Percentiles rank a stretch among this genome's conserved stretches.
These are phyloP conservation scores for Paratinospora sagittata DNA, from an alignment of 164 flowering plant species.

Conservation along the genomic window DNA sequence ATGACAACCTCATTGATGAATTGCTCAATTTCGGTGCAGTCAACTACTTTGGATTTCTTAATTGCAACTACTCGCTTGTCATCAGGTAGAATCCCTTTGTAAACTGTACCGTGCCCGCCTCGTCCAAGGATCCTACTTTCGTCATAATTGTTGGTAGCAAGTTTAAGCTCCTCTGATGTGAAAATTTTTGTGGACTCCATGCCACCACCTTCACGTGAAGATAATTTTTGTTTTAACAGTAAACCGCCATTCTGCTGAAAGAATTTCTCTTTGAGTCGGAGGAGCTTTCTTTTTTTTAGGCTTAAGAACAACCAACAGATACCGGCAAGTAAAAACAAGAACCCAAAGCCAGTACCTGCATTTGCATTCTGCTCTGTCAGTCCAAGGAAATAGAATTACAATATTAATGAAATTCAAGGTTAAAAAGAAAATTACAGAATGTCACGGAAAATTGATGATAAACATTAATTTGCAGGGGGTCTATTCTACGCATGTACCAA, in stretches of 20 bases:
- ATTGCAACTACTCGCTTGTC: constrained; percentile 16
- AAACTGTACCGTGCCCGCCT: constrained; percentile 10
- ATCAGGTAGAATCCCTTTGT: constrained; percentile 6
- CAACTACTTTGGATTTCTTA: constrained; percentile 21
- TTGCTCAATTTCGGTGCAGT: constrained; percentile 20
- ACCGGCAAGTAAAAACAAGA: constrained; percentile 17
- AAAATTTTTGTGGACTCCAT: constrained; percentile 16
- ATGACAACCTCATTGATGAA: constrained; percentile 26
- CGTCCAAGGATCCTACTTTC: constrained; percentile 12
- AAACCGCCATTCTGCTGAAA: constrained; percentile 25
- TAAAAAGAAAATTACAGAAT: too few species aligned
- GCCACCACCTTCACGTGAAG: constrained; percentile 4
- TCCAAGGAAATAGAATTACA: neutral
- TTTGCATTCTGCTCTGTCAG: too few species aligned
- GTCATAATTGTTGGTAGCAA: constrained; percentile 20
- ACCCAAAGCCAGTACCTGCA: constrained; percentile 12
- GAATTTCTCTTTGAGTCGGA: constrained; percentile 16
- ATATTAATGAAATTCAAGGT: too few species aligned
- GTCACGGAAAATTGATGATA: too few species aligned
- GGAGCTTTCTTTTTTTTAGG: constrained; percentile 12
- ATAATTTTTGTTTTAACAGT: constrained; percentile 15
- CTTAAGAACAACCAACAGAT: constrained; percentile 17
- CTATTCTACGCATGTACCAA: constrained; percentile 13
- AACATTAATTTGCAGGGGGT: too few species aligned
- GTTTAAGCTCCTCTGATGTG: constrained; percentile 18